These are phyloP conservation scores for Phytophthora melonis DNA, from an alignment of 352 stramenopile species.

Conservation along the genomic window DNA sequence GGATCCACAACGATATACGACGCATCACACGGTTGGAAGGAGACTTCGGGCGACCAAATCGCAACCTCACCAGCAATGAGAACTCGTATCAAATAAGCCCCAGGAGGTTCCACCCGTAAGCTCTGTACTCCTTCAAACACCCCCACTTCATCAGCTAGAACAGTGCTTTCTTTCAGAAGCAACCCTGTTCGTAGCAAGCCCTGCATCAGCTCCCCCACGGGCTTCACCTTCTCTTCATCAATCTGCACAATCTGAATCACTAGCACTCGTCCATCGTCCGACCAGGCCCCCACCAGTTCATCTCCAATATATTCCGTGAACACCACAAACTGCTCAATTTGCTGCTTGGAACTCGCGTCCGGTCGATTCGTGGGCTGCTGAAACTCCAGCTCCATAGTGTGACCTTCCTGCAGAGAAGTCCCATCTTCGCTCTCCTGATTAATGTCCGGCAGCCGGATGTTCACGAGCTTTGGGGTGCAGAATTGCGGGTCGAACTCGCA, in stretches of 20 bases:
- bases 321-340: constrained; percentile 54
- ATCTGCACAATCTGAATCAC: constrained; percentile 53
- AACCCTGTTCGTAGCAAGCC: constrained; percentile 45
- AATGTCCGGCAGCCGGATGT: constrained; percentile 62
- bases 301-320: constrained; percentile 75
- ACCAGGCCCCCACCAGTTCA: constrained; percentile 49
- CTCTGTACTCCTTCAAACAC: constrained; percentile 30
- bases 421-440: constrained; percentile 3
- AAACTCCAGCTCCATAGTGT: constrained; percentile 69
- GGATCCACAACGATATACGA: constrained; percentile 31
- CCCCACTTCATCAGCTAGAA: background rate
- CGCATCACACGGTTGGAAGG: constrained; percentile 27
- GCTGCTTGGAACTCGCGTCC: constrained; percentile 29
- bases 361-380: constrained; percentile 62
- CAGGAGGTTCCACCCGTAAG: constrained; percentile 52
- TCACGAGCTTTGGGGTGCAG: constrained; percentile 60
- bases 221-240: constrained; percentile 42
- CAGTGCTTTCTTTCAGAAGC: constrained; percentile 1
- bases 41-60: constrained; percentile 33
- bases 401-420: constrained; percentile 40
- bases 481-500: constrained; percentile 68
- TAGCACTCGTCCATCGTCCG: constrained; percentile 48
- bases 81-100: constrained; percentile 46
- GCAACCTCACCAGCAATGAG: background rate
- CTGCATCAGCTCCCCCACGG: constrained; percentile 54